phyloP scores from a whole-genome alignment of 1,284 basidiomycete species.

The Athelia sp. region DNA sequence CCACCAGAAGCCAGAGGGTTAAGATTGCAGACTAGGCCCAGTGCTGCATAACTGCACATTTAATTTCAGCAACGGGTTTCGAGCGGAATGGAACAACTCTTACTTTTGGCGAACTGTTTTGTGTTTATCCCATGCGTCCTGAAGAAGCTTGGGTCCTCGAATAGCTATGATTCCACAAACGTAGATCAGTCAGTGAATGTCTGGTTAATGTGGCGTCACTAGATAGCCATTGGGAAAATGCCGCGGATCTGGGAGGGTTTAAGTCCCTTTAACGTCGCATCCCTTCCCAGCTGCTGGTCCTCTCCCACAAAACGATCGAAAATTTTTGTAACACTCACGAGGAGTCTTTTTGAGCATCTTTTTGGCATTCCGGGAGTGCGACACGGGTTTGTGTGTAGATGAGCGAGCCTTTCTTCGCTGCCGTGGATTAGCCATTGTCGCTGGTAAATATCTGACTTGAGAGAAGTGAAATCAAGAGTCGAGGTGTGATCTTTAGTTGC shows the following conservation, averaged over 20 bases:
- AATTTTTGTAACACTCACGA: conserved; percentile 37
- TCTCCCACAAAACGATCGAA: neutral
- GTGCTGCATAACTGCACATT: conserved; percentile 66
- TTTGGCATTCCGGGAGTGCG: conserved; percentile 62
- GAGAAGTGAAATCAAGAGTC: conserved; percentile 1
- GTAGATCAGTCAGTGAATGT: neutral
- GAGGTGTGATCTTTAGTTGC: no score
- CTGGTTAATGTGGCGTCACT: neutral
- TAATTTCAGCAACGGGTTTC: neutral
- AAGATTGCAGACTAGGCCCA: conserved; percentile 68
- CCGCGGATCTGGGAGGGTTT: neutral
- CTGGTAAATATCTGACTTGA: neutral
- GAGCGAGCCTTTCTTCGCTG: conserved; percentile 82
- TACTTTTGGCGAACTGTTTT: conserved; percentile 95
- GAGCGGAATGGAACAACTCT: conserved; percentile 22
- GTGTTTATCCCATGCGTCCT: conserved; percentile 83
- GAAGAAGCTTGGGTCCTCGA: conserved; percentile 77
- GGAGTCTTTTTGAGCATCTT: conserved; percentile 75
- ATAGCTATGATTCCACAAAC: conserved; percentile 48
- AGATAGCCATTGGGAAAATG: neutral
- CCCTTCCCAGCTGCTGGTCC: neutral
- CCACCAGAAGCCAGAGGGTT: conserved; percentile 63
- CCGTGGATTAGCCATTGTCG: conserved; percentile 85
- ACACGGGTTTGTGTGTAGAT: conserved; percentile 58
- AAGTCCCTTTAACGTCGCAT: neutral